A percentile compares a stretch with the other conserved stretches of the same genome.
Conservation (phyloP, 2,329 filamentous ascomycete genomes). For the Emericellopsis cladophorae region DNA sequence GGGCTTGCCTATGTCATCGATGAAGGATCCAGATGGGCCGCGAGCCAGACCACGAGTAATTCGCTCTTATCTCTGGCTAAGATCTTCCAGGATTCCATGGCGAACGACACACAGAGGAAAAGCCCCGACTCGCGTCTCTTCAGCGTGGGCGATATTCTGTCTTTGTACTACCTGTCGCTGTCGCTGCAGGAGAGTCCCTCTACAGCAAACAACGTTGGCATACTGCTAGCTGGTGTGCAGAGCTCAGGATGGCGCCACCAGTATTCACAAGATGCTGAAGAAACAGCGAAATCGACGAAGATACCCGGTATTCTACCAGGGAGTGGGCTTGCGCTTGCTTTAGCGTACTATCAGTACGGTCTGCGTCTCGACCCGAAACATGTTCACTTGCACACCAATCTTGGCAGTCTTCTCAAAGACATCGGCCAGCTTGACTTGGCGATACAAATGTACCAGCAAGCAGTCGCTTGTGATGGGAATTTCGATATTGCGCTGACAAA, state of each 20-base stretch:
- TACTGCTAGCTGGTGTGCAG: conserved; percentile 88
- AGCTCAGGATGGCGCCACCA: conserved; percentile 26
- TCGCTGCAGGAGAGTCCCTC: conserved; percentile 93
- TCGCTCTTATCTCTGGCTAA: conserved; percentile 89
- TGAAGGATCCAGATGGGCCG: conserved; percentile 61
- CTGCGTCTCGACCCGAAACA: conserved; percentile 76
- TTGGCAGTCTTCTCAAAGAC: conserved; percentile 90
- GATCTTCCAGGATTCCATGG: conserved; percentile 94
- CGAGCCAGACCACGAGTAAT: conserved; percentile 89
- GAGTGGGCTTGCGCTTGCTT: conserved; percentile 74
- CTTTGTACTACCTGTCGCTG: conserved; percentile 88
- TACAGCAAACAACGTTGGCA: conserved; percentile 96
- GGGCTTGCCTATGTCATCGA: conserved; percentile 64
- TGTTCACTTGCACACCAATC: conserved; percentile 91
- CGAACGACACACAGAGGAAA: conserved; percentile 49
- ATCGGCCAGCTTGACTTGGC: conserved; percentile 85
- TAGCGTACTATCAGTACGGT: conserved; percentile 94
- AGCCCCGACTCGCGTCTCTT: conserved; percentile 48
- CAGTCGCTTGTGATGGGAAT: conserved; percentile 79
- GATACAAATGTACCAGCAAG: conserved; percentile 94
- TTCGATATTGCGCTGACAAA: conserved; percentile 98
- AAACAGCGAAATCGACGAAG: conserved; percentile 13
- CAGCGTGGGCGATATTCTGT: conserved; percentile 82
- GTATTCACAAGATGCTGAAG: conserved; percentile 16
- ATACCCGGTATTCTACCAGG: conserved; percentile 75